Percentiles rank a stretch among this genome's conserved stretches.
Evolutionary conservation across 129 eudicot genomes (phyloP).

Genomic region (Saposhnikovia divaricata): DNA sequence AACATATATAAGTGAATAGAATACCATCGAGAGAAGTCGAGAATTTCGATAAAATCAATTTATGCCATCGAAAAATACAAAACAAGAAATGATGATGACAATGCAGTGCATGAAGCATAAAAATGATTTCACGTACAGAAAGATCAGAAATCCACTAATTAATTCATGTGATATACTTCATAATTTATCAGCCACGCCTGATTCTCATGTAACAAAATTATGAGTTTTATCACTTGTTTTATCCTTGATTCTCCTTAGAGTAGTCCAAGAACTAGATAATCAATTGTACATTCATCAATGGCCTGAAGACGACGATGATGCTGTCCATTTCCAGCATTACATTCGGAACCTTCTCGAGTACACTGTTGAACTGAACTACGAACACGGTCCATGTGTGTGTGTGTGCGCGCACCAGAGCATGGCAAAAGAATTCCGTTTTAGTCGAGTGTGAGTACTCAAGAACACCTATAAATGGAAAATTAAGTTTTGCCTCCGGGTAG

Average conservation of each 20-base stretch:
- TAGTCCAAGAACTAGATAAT: background rate
- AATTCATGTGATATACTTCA: conserved; percentile 23
- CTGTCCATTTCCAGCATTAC: conserved; percentile 11
- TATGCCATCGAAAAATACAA: background rate
- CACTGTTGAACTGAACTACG: background rate
- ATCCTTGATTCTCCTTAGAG: background rate
- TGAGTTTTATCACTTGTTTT: background rate
- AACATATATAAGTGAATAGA: no score
- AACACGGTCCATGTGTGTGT: no score
- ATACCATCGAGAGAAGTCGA: background rate
- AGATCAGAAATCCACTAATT: conserved; percentile 14
- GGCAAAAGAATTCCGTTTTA: background rate
- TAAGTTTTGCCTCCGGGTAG: conserved; percentile 24
- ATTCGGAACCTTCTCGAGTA: background rate
- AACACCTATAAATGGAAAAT: conserved; percentile 25
- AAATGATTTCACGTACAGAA: conserved; percentile 9
- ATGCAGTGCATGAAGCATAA: conserved; percentile 15
- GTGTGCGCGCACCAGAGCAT: background rate
- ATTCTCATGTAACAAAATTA: conserved; percentile 8
- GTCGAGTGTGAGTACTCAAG: conserved; percentile 21
- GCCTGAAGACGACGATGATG: conserved; percentile 8
- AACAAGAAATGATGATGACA: background rate
- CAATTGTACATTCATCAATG: background rate
- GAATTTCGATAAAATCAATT: background rate
- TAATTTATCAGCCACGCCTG: conserved; percentile 33